phyloP scores from a whole-genome alignment of 1,139 yeast genomes.

The Arxiozyma heterogenica region DNA sequence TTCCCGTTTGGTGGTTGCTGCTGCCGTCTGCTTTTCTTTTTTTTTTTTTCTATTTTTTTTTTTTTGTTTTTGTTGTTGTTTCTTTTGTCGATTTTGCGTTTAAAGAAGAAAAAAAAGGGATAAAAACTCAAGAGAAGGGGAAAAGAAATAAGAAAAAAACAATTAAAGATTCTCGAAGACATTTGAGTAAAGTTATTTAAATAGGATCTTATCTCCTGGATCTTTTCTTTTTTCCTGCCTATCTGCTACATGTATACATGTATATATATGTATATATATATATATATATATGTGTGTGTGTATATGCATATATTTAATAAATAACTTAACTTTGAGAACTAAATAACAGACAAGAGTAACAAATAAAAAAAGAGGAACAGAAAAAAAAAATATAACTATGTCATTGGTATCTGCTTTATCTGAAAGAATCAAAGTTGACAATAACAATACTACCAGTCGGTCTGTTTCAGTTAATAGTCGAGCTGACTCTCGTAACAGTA shows the following conservation, averaged over 20 bases:
- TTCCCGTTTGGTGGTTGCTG: too few relatives aligned
- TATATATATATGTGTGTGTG: too few relatives aligned
- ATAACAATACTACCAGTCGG: background rate
- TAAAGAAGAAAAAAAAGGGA: too few relatives aligned
- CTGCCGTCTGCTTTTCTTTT: too few relatives aligned
- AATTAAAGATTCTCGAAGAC: background rate
- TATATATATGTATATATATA: too few relatives aligned
- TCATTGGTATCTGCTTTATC: constrained; percentile 25
- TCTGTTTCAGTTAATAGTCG: background rate
- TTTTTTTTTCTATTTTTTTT: too few relatives aligned
- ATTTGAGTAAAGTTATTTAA: background rate
- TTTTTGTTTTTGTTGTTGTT: too few relatives aligned
- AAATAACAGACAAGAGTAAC: background rate
- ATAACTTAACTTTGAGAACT: background rate
- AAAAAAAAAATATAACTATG: constrained; percentile 32
- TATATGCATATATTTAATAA: too few relatives aligned
- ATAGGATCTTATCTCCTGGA: background rate
- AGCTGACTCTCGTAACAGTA: background rate
- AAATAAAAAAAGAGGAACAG: background rate
- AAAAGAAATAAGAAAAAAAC: background rate
- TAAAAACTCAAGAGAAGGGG: background rate
- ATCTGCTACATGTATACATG: too few relatives aligned
- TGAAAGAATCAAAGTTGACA: constrained; percentile 11
- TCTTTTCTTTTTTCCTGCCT: background rate
- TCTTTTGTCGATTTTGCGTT: too few relatives aligned